Evolutionary conservation across 108 stramenopile genomes (phyloP).

Genomic region (Nitzschia inconspicua): DNA sequence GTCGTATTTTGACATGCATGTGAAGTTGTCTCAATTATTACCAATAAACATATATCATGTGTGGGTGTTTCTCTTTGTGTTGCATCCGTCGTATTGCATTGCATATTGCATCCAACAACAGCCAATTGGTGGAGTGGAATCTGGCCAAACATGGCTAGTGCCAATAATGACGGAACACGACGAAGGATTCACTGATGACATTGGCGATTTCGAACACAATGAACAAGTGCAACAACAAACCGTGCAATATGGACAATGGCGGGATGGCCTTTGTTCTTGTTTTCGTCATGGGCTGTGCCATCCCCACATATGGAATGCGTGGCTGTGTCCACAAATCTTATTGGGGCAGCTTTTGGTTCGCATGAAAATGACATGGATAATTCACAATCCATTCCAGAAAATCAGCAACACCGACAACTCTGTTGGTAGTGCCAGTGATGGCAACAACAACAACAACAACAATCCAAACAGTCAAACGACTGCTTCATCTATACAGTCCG

Average conservation of each 20-base stretch:
- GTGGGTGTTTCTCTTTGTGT: background rate
- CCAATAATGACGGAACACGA: constrained; percentile 11
- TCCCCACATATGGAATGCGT: constrained; percentile 29
- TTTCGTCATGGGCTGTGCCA: constrained; percentile 35
- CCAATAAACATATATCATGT: too few relatives aligned
- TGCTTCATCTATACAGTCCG: background rate
- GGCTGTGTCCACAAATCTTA: constrained; percentile 40
- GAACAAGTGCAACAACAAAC: background rate
- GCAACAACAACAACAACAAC: too few relatives aligned
- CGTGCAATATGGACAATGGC: constrained; percentile 40
- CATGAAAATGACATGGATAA: constrained; percentile 56
- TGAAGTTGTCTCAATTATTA: background rate
- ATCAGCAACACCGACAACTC: too few relatives aligned
- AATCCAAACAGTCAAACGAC: background rate
- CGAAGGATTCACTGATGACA: too few relatives aligned
- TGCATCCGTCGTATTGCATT: too few relatives aligned
- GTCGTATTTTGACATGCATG: background rate
- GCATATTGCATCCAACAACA: too few relatives aligned
- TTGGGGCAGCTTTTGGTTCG: constrained; percentile 40
- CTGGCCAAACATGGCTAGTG: constrained; percentile 40
- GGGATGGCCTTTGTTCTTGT: constrained; percentile 33
- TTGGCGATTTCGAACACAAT: too few relatives aligned
- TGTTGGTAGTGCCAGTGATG: too few relatives aligned
- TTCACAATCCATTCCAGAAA: too few relatives aligned
- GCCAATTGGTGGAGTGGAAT: constrained; percentile 42